Evolutionary conservation across 306 rosid genomes (phyloP).

Genomic region (Cercis canadensis): DNA sequence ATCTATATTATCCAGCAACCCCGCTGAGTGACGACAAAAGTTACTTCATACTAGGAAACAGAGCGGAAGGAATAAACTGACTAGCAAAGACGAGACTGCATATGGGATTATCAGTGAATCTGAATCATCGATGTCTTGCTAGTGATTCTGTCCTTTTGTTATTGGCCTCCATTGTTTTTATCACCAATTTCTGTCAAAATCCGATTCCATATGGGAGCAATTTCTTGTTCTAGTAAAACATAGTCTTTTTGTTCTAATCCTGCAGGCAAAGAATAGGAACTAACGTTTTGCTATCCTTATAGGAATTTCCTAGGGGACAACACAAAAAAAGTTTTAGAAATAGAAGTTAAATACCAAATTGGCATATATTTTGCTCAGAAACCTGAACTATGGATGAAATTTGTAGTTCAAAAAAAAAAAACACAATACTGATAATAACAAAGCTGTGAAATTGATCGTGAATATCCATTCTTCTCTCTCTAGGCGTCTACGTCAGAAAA

Average conservation of each 20-base stretch:
- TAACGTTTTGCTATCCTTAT: slow-evolving; percentile 27
- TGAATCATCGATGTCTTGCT: slow-evolving; percentile 4
- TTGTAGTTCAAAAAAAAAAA: slow-evolving; percentile 16
- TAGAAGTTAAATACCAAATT: background rate
- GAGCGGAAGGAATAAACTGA: background rate
- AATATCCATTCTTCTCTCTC: slow-evolving; percentile 32
- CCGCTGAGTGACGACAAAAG: no score
- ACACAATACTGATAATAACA: slow-evolving; percentile 25
- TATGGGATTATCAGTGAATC: background rate
- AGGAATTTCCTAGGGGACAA: slow-evolving; percentile 3
- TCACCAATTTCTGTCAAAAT: slow-evolving; percentile 31
- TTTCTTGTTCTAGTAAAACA: background rate
- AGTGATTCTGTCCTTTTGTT: slow-evolving; percentile 9
- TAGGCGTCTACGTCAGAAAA: slow-evolving; percentile 34
- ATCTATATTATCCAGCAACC: no score
- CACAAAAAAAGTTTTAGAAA: background rate
- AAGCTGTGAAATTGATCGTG: slow-evolving; percentile 18
- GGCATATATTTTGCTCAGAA: no score
- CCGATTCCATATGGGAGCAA: background rate
- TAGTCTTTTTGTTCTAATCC: background rate
- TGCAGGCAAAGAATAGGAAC: slow-evolving; percentile 20
- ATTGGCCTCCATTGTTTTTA: slow-evolving; percentile 27
- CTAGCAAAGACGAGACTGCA: background rate
- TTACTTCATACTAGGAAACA: background rate
- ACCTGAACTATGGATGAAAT: background rate